Conservation (phyloP, 2,329 filamentous ascomycete genomes). For the Pseudocercospora pini-densiflorae region DNA sequence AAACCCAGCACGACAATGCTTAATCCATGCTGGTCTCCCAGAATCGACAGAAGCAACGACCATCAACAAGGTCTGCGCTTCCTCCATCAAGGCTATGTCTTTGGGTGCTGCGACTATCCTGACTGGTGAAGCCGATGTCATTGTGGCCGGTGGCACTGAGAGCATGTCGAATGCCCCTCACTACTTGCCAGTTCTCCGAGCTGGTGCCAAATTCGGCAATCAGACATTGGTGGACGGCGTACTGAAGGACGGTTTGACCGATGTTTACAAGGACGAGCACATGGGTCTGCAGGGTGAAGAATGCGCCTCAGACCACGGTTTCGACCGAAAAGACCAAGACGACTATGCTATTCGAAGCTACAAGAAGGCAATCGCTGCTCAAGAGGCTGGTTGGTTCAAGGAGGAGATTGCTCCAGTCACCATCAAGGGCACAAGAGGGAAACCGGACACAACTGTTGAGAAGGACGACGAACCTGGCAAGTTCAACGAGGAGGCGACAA, state of each 20-base stretch:
- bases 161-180: slow-evolving; percentile 99
- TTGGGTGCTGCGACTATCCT: slow-evolving; percentile 97
- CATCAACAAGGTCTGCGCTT: slow-evolving; percentile 99
- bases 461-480: slow-evolving; percentile 97
- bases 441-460: slow-evolving; percentile 79
- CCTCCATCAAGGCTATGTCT: slow-evolving; percentile 90
- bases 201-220: slow-evolving; percentile 91
- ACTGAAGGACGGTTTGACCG: slow-evolving; percentile 90
- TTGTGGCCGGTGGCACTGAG: slow-evolving; percentile 93
- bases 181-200: slow-evolving; percentile 87
- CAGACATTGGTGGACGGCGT: slow-evolving; percentile 87
- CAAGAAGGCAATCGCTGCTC: slow-evolving; percentile 87
- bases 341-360: slow-evolving; percentile 95
- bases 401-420: slow-evolving; percentile 89
- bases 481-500: slow-evolving; percentile 59
- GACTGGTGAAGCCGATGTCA: slow-evolving; percentile 88
- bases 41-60: slow-evolving; percentile 84
- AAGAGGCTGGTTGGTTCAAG: slow-evolving; percentile 78
- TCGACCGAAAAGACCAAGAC: slow-evolving; percentile 86
- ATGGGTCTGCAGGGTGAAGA: slow-evolving; percentile 96
- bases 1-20: slow-evolving; percentile 93
- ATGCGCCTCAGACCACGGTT: slow-evolving; percentile 80
- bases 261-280: slow-evolving; percentile 94
- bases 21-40: slow-evolving; percentile 82
- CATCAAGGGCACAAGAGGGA: slow-evolving; percentile 85